Conservation (phyloP, 129 eudicot species). For the Artemisia annua region DNA sequence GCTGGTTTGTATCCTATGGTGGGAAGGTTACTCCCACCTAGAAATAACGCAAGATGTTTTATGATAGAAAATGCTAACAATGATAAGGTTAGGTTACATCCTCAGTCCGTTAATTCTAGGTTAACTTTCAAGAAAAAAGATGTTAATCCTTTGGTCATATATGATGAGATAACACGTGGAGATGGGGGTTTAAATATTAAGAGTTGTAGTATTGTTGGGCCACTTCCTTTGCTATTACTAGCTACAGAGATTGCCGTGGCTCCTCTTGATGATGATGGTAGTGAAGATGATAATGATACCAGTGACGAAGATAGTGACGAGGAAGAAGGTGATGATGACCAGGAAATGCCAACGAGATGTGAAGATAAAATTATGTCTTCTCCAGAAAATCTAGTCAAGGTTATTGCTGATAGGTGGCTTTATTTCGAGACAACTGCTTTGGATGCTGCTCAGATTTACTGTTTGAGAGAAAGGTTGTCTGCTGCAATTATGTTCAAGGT, state of each 20-base stretch:
- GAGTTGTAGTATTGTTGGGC: conserved; percentile 69
- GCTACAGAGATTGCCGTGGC: conserved; percentile 91
- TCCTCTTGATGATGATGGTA: conserved; percentile 43
- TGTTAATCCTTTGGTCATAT: conserved; percentile 52
- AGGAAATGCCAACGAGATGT: conserved; percentile 23
- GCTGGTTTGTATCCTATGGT: conserved; percentile 93
- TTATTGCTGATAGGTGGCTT: conserved; percentile 90
- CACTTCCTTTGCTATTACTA: conserved; percentile 70
- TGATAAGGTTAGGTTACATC: conserved; percentile 67
- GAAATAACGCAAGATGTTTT: conserved; percentile 32
- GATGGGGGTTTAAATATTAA: conserved; percentile 68
- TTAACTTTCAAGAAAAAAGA: conserved; percentile 36
- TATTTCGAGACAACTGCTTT: conserved; percentile 74
- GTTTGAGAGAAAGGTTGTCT: conserved; percentile 86
- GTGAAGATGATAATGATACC: conserved; percentile 42
- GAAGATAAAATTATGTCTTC: conserved; percentile 69
- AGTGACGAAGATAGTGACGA: conserved; percentile 46
- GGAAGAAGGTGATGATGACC: conserved; percentile 41
- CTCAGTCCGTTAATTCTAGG: conserved; percentile 51
- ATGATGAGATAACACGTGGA: conserved; percentile 88
- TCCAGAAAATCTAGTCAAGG: conserved; percentile 72
- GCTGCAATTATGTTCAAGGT: conserved; percentile 82
- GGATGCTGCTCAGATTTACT: conserved; percentile 89
- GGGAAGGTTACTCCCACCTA: conserved; percentile 63
- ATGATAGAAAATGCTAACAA: conserved; percentile 58